Percentiles rank a stretch among this genome's conserved stretches.
phyloP scores from a whole-genome alignment of 108 stramenopile species.

The Stephanodiscus triporus region DNA sequence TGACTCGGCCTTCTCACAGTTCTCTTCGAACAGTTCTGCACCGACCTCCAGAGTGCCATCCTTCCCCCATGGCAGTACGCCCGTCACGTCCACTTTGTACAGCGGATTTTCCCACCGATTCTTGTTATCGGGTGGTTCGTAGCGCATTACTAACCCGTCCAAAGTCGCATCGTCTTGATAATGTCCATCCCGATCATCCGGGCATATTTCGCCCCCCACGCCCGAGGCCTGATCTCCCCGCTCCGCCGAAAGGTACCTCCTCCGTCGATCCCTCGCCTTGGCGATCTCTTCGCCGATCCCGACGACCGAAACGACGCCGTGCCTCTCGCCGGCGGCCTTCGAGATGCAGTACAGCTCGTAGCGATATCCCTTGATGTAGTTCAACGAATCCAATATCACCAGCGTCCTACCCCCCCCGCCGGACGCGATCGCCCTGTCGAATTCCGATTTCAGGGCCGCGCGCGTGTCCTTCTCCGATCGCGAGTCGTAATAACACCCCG shows the following conservation, averaged over 20 bases:
- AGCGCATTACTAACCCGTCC: slow-evolving; percentile 76
- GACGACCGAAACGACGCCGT: slow-evolving; percentile 84
- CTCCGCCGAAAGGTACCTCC: slow-evolving; percentile 14
- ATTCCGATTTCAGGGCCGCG: slow-evolving; percentile 72
- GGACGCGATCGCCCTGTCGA: slow-evolving; percentile 67
- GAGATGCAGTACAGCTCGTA: slow-evolving; percentile 89
- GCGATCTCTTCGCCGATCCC: slow-evolving; percentile 35
- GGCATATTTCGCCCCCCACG: background rate
- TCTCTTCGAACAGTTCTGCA: background rate
- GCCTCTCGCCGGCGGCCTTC: slow-evolving; percentile 74
- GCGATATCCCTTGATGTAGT: slow-evolving; percentile 92
- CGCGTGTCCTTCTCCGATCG: slow-evolving; percentile 76
- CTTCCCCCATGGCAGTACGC: slow-evolving; percentile 36
- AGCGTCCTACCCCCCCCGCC: slow-evolving; percentile 42
- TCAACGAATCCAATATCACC: slow-evolving; percentile 87
- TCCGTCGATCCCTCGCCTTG: slow-evolving; percentile 61
- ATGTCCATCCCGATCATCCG: slow-evolving; percentile 24
- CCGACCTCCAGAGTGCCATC: slow-evolving; percentile 23
- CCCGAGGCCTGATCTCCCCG: slow-evolving; percentile 1
- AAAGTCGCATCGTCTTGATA: slow-evolving; percentile 59
- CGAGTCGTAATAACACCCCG: slow-evolving; percentile 68
- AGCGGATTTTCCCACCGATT: slow-evolving; percentile 92
- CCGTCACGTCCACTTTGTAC: slow-evolving; percentile 67
- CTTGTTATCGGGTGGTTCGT: slow-evolving; percentile 84
- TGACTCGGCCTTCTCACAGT: background rate